Conservation (phyloP, 2,329 filamentous ascomycete species). For the Canariomyces notabilis region DNA sequence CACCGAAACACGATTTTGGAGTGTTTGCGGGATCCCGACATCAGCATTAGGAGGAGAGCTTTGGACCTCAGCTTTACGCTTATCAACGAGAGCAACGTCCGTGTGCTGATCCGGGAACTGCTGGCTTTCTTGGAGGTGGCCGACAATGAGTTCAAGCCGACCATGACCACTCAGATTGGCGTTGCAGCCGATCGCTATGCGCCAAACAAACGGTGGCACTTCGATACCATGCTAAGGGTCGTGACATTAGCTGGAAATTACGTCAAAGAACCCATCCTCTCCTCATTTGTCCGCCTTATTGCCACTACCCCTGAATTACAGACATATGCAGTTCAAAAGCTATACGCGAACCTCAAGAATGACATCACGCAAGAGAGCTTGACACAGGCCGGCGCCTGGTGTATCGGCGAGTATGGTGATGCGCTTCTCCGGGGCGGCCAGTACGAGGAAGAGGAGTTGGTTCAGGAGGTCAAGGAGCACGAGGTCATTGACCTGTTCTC, state of each 20-base stretch:
- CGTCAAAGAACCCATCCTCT: slow-evolving; percentile 95
- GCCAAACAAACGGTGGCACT: slow-evolving; percentile 96
- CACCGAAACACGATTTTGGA: slow-evolving; percentile 97
- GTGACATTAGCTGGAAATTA: slow-evolving; percentile 92
- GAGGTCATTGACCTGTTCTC: slow-evolving; percentile 92
- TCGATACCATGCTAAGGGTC: slow-evolving; percentile 94
- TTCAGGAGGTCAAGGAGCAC: slow-evolving; percentile 72
- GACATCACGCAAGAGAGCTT: slow-evolving; percentile 97
- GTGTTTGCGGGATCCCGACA: slow-evolving; percentile 92
- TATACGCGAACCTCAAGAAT: slow-evolving; percentile 85
- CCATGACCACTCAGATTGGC: slow-evolving; percentile 97
- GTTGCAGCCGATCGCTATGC: slow-evolving; percentile 94
- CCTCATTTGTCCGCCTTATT: slow-evolving; percentile 91
- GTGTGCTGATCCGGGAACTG: slow-evolving; percentile 86
- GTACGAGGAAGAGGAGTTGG: slow-evolving; percentile 90
- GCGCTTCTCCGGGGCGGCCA: slow-evolving; percentile 81
- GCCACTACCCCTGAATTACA: slow-evolving; percentile 92
- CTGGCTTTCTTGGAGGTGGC: slow-evolving; percentile 94
- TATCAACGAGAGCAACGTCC: slow-evolving; percentile 94
- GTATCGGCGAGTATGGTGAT: slow-evolving; percentile 95
- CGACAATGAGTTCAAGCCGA: slow-evolving; percentile 97
- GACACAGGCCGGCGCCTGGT: slow-evolving; percentile 91
- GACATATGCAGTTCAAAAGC: slow-evolving; percentile 92
- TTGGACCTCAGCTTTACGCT: slow-evolving; percentile 96
- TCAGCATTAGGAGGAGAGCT: slow-evolving; percentile 93